Evolutionary conservation across 1,284 basidiomycete genomes (phyloP).

Genomic region (Trichosporon faecale): DNA sequence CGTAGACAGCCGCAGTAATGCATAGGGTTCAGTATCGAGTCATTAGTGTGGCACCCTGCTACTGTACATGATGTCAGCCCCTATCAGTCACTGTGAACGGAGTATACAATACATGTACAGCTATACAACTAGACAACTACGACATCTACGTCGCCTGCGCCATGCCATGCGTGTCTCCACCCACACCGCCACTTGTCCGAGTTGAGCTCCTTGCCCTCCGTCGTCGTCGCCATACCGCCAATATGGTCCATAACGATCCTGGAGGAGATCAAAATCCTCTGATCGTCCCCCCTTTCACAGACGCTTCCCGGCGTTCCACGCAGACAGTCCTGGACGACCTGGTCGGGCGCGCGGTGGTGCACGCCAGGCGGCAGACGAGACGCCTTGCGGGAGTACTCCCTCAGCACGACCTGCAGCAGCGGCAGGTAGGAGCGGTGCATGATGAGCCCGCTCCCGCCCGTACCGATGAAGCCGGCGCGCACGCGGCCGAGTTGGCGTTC

Average conservation of each 20-base stretch:
- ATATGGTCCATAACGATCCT: constrained; percentile 26
- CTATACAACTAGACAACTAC: constrained; percentile 20
- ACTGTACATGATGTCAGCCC: no score
- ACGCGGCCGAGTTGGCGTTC: not conserved
- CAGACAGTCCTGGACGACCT: constrained; percentile 21
- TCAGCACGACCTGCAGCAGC: constrained; percentile 12
- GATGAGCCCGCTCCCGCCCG: constrained; percentile 23
- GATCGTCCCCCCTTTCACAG: constrained; percentile 1
- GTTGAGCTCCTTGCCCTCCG: constrained; percentile 19
- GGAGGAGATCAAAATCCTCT: constrained; percentile 15
- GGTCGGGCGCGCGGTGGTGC: constrained; percentile 15
- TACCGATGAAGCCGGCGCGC: constrained; percentile 20
- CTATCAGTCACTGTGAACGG: no score
- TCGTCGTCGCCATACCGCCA: constrained; percentile 27
- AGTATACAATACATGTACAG: not conserved
- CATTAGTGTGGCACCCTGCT: no score
- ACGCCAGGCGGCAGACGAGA: constrained; percentile 1
- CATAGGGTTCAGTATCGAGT: no score
- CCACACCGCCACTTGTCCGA: constrained; percentile 26
- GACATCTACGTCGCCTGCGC: constrained; percentile 17
- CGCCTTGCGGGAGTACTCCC: constrained; percentile 1
- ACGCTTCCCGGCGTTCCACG: constrained; percentile 10
- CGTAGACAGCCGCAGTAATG: no score
- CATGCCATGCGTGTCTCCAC: constrained; percentile 25
- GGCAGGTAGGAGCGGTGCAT: constrained; percentile 20